phyloP scores from a whole-genome alignment of 2,329 filamentous ascomycete genomes.

The Bipolaris oryzae region DNA sequence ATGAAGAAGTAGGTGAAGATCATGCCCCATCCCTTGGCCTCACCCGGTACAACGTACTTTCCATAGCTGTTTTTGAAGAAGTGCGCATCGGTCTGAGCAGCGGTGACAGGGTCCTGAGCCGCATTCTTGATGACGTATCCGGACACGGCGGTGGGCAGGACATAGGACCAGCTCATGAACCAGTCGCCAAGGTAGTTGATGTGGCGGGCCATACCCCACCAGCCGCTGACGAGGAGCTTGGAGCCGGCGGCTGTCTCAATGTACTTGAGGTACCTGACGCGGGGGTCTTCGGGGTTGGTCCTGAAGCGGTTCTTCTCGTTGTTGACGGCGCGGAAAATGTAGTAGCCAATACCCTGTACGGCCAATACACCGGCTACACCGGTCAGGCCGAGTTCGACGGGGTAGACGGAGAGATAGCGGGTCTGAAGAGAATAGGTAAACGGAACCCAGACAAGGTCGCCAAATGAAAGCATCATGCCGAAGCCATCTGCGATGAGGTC shows the following conservation, averaged over 20 bases:
- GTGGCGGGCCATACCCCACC: conserved; percentile 91
- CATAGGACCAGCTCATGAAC: conserved; percentile 92
- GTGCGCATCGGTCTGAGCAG: conserved; percentile 58
- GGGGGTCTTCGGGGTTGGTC: conserved; percentile 80
- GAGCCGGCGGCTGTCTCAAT: conserved; percentile 85
- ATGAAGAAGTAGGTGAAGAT: conserved; percentile 94
- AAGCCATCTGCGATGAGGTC: conserved; percentile 94
- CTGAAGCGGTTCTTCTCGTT: conserved; percentile 95
- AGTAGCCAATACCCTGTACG: conserved; percentile 76
- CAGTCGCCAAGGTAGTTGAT: conserved; percentile 97
- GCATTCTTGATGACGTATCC: conserved; percentile 73
- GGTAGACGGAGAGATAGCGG: conserved; percentile 82
- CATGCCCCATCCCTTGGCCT: conserved; percentile 81
- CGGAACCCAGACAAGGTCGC: conserved; percentile 90
- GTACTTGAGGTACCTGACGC: conserved; percentile 78
- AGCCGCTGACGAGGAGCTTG: conserved; percentile 80
- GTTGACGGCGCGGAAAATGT: conserved; percentile 92
- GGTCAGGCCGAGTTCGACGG: conserved; percentile 73
- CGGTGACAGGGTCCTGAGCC: conserved; percentile 42
- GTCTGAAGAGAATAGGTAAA: conserved; percentile 86
- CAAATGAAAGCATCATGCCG: conserved; percentile 92
- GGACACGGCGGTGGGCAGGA: conserved; percentile 81
- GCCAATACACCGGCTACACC: conserved; percentile 69
- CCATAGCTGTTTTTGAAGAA: conserved; percentile 63
- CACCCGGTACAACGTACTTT: conserved; percentile 71